phyloP scores from a whole-genome alignment of 257 asterid species.

The Salvia miltiorrhiza region DNA sequence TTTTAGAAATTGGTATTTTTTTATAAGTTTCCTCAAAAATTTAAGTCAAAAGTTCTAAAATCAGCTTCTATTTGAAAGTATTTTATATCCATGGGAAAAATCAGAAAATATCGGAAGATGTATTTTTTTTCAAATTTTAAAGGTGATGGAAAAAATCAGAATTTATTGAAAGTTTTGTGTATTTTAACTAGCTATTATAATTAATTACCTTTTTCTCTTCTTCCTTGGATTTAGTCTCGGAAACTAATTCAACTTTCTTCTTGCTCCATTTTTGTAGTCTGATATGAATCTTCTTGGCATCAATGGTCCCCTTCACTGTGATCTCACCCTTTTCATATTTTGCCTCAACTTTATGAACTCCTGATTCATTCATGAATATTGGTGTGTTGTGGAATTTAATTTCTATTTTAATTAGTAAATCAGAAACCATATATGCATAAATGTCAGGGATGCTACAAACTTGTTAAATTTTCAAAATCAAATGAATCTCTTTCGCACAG shows the following conservation, averaged over 20 bases:
- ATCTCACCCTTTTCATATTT: conserved; percentile 75
- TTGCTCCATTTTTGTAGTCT: conserved; percentile 69
- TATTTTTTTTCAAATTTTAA: no score
- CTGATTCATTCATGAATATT: conserved; percentile 24
- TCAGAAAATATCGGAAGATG: no score
- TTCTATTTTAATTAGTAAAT: neutral
- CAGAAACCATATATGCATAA: neutral
- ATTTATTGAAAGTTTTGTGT: no score
- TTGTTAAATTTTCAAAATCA: no score
- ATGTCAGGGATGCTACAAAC: no score
- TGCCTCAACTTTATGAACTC: conserved; percentile 61
- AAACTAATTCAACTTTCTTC: conserved; percentile 63
- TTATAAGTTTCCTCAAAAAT: no score
- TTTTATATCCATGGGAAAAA: no score
- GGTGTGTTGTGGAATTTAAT: neutral
- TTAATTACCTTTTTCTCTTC: conserved; percentile 40
- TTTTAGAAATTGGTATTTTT: no score
- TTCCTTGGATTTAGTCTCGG: conserved; percentile 51
- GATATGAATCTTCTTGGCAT: conserved; percentile 60
- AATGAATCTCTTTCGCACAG: no score
- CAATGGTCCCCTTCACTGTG: conserved; percentile 63
- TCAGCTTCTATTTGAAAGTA: no score
- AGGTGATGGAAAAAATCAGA: no score
- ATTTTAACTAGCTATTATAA: neutral
- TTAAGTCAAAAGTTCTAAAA: no score